Base-by-base conservation (phyloP, 2,329 filamentous ascomycete genomes). In the Fusarium keratoplasticum region DNA sequence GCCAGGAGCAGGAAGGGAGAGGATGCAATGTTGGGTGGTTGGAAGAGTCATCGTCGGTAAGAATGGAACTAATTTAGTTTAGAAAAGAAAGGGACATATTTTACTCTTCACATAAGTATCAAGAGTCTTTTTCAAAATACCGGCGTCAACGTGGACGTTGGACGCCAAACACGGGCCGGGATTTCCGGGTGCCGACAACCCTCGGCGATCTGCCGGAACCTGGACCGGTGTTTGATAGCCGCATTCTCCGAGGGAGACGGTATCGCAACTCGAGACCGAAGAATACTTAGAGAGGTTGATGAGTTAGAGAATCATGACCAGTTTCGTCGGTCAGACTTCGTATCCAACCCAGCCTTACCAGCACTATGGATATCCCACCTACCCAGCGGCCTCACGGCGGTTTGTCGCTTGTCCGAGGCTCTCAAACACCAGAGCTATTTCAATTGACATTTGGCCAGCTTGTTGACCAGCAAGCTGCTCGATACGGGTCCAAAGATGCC, bases 401-500 rank as follows among this genome's bases (percentile, higher is more conserved):
- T 18, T 33, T 57, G 16, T 57, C 54, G 31, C 54, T 57, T 14
- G 54, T 57, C 13, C 54, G 31, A 8, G 54, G 54, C 7, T 22
- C 33, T 22, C 6, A 4, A 2, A 57, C 54, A 27, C 54, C 54
- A 4, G 31, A 57, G 14, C 31, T 57, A 11, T 36, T 57, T 7
- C 54, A 22, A 3, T 2, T 57, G 29, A 57, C 54, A 14, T 57
- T 57, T 27, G 54, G 54, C 2, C 54, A 57, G 3, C 54, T 57
- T 5, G 29, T 57, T 4, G 54, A 57, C n/a, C 33, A 57, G 13
- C 54, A 57, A 36, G 54, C 54, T 27, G 20, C n/a, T 14, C 29
- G 31, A 25, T 57, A 57, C 27, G 54, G 33, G 33, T 11, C 20
- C 14, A 57, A 57, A 36, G 54, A 57, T 18, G 54, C 54, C 8